Conservation (phyloP, 1,139 yeast species). For the Pneumocystis murina region DNA sequence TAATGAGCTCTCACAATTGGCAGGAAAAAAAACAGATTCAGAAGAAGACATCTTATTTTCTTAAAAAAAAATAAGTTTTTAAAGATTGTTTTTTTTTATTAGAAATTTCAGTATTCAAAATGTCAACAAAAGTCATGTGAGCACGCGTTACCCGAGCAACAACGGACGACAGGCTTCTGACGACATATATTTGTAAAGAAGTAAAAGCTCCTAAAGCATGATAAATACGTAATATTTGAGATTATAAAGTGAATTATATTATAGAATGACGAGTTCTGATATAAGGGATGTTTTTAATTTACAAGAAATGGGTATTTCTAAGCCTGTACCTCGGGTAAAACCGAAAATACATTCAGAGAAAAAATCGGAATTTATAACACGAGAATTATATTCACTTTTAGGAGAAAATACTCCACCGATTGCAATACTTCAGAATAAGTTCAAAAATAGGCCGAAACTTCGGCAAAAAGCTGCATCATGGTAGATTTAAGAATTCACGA, state of each 20-base stretch:
- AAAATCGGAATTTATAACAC: constrained; percentile 60
- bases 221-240: neutral
- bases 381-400: constrained; percentile 72
- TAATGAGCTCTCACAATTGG: neutral
- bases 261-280: neutral
- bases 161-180: neutral
- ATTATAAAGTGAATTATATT: neutral
- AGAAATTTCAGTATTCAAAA: neutral
- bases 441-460: constrained; percentile 52
- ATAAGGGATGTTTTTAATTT: neutral
- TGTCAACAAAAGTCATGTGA: neutral
- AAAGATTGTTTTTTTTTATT: neutral
- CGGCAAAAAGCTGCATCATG: constrained; percentile 63
- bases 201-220: neutral
- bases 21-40: neutral
- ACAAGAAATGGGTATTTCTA: neutral
- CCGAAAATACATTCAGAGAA: neutral
- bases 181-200: neutral
- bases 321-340: neutral
- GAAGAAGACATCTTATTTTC: neutral
- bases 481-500: constrained; percentile 23
- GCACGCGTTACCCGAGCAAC: neutral
- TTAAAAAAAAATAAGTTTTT: neutral
- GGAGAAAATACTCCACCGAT: constrained; percentile 93
- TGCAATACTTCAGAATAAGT: constrained; percentile 36